These are phyloP conservation scores for Micractinium sp. DNA, from an alignment of 139 green algal species.

Conservation along the genomic window DNA sequence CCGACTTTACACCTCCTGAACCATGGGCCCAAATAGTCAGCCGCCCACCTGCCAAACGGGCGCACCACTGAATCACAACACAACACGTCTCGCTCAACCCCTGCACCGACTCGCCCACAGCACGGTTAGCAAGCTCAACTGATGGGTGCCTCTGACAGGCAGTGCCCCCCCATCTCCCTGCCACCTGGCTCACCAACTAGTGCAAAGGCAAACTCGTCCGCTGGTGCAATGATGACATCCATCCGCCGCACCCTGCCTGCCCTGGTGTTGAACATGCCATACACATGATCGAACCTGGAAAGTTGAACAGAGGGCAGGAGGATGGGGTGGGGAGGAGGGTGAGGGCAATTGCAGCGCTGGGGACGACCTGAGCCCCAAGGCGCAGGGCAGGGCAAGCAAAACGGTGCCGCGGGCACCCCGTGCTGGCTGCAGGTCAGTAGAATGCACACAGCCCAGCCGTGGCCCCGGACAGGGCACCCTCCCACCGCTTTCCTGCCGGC, in stretches of 20 bases:
- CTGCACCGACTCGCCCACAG: too few species aligned
- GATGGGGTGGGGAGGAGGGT: neutral
- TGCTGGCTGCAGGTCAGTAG: neutral
- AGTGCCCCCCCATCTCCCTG: neutral
- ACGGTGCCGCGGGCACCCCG: neutral
- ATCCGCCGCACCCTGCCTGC: constrained; percentile 43
- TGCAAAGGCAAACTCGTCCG: constrained; percentile 40
- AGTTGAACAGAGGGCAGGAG: neutral
- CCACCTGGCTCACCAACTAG: constrained; percentile 12
- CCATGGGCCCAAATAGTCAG: too few species aligned
- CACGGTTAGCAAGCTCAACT: too few species aligned
- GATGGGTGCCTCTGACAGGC: neutral
- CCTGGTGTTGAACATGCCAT: constrained; percentile 41
- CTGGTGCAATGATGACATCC: constrained; percentile 52
- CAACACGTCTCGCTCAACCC: too few species aligned
- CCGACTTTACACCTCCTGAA: too few species aligned
- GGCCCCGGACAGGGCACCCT: neutral
- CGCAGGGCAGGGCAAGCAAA: neutral
- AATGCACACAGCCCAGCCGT: neutral
- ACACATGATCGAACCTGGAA: constrained; percentile 56
- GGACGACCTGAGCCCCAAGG: neutral
- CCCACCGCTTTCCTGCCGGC: neutral
- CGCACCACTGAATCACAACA: too few species aligned
- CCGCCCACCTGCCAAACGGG: too few species aligned
- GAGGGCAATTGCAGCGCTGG: too few species aligned